Base-by-base conservation (phyloP, 2,329 filamentous ascomycete species). In the Pestalotiopsis sp. region DNA sequence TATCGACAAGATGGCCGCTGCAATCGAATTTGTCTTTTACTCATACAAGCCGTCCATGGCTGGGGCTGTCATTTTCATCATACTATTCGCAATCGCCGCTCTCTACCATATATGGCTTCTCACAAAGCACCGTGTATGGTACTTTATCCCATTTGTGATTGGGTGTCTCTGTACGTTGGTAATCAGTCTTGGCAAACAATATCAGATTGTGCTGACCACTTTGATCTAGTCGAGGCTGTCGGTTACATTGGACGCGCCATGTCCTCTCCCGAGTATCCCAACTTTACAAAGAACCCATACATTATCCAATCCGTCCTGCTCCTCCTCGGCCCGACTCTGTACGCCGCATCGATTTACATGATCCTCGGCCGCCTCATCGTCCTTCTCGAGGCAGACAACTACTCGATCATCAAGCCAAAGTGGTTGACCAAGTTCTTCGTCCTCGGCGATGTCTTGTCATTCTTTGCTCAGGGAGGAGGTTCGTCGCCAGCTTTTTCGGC, bases 341-440 rank as follows among this genome's bases (percentile, higher is more conserved):
- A 80, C 67, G 82, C 83, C 2, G 83, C 83, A 0, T 80, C 80
- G 0, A 81, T 85, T 49, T 85, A 85, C 75, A 85, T 85, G 83
- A 77, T 80, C 11, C 79, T 85, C 17, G 82, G 80, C 0, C 78
- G 82, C 1, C 70, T 84, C 14, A 79, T 83, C 20, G 68, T 71
- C 0, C 74, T 80, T 7, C 73, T 81, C 6, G 73, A 83, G 23
- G 84, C 81, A 2, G 78, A 81, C n/a, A 68, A 76, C 0, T 78
- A 81, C 71, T 83, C 84, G 0, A 69, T 86, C 23, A 79, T 87
- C 58, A 73, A 77, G 1, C 76, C 79, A 1, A 79, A 67, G 3
- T 85, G 82, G 81, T 74, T 86, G 9, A 86, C 85, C 17, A 85
- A 84, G 69, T 75, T 87, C 25, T 88, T 87, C 68, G 84, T 87